Percentiles rank a stretch among this genome's conserved stretches.
These are phyloP conservation scores for Pleodorina starrii DNA, from an alignment of 139 green algal species.

Conservation along the genomic window DNA sequence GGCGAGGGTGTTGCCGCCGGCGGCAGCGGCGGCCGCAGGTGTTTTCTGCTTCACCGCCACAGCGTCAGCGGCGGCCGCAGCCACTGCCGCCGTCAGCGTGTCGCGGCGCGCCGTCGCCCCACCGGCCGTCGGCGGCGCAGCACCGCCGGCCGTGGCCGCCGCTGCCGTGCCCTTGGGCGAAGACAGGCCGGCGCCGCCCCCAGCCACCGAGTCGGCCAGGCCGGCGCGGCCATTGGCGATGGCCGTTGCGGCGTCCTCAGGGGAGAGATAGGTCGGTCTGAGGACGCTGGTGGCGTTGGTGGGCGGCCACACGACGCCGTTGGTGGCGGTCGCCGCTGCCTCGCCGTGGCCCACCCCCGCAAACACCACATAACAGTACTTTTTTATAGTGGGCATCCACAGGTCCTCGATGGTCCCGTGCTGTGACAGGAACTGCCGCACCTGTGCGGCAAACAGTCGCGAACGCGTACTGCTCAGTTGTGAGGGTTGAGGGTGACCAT, in stretches of 20 bases:
- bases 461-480: too few species aligned
- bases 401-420: constrained; percentile 72
- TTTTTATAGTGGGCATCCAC: constrained; percentile 91
- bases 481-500: background rate
- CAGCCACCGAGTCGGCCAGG: background rate
- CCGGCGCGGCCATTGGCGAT: constrained; percentile 56
- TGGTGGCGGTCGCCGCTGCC: constrained; percentile 63
- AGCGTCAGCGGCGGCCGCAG: background rate
- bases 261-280: constrained; percentile 57
- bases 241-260: constrained; percentile 66
- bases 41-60: background rate
- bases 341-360: constrained; percentile 71
- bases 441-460: background rate
- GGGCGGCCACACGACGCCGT: constrained; percentile 67
- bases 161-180: constrained; percentile 29
- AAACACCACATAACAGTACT: constrained; percentile 80
- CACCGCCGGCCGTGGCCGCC: background rate
- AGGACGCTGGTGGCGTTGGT: constrained; percentile 67
- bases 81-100: constrained; percentile 4
- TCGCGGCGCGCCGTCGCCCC: background rate
- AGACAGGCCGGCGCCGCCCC: background rate
- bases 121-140: background rate
- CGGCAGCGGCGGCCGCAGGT: background rate
- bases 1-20: background rate
- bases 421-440: constrained; percentile 67